Percentiles rank a stretch among this genome's conserved stretches.
phyloP scores from a whole-genome alignment of 352 stramenopile genomes.

The Globisporangium barbulae region DNA sequence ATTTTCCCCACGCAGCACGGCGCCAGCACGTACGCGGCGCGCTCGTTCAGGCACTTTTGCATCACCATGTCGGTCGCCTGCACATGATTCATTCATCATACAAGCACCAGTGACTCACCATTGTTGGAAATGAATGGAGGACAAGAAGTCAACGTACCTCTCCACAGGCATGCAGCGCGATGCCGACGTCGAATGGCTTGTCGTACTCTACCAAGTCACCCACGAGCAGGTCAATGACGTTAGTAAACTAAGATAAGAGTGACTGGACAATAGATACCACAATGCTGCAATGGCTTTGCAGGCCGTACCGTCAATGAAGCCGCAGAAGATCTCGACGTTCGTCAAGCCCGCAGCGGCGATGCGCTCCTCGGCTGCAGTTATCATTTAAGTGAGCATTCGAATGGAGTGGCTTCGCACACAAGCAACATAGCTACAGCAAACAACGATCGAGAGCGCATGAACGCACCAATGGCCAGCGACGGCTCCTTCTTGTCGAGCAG shows the following conservation, averaged over 20 bases:
- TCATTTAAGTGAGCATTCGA: not conserved
- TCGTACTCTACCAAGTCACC: slow-evolving; percentile 33
- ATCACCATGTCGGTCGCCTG: slow-evolving; percentile 78
- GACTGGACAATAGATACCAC: not conserved
- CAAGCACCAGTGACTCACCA: not conserved
- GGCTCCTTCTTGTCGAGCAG: slow-evolving; percentile 75
- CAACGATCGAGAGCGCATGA: not conserved
- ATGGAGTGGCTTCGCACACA: not conserved
- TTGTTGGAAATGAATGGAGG: not conserved
- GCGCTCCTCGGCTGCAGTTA: slow-evolving; percentile 44
- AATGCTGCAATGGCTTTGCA: not conserved
- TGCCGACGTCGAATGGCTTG: slow-evolving; percentile 69
- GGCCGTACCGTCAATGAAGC: slow-evolving; percentile 53
- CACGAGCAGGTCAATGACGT: not conserved
- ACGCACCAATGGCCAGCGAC: slow-evolving; percentile 69
- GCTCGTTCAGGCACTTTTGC: slow-evolving; percentile 58
- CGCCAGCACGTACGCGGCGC: slow-evolving; percentile 69
- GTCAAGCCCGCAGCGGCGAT: slow-evolving; percentile 52
- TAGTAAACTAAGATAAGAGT: not conserved
- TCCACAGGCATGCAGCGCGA: slow-evolving; percentile 77
- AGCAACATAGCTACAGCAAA: not conserved
- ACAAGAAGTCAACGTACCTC: slow-evolving; percentile 23
- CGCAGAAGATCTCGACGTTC: slow-evolving; percentile 77
- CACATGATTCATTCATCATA: not conserved
- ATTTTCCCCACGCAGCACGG: slow-evolving; percentile 84